Evolutionary conservation across 2,329 filamentous ascomycete genomes (phyloP).

Genomic region (Alternaria sp.): DNA sequence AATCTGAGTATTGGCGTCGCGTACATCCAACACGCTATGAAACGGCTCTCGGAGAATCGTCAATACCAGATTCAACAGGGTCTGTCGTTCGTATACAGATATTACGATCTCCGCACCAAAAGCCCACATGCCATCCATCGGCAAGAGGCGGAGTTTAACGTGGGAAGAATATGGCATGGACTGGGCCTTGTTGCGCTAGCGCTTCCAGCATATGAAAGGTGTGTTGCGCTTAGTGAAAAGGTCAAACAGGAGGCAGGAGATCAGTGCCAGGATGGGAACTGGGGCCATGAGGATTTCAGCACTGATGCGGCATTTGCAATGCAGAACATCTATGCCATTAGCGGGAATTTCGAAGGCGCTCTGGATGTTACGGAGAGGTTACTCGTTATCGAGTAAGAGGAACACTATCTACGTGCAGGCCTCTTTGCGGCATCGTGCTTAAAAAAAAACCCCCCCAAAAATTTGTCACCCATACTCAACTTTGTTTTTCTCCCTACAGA

Average conservation of each 20-base stretch:
- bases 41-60: constrained; percentile 87
- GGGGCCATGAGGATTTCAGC: constrained; percentile 65
- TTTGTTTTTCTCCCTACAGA: not conserved
- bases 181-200: constrained; percentile 78
- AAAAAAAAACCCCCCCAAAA: not conserved
- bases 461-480: not conserved
- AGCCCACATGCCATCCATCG: constrained; percentile 57
- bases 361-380: constrained; percentile 67
- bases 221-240: constrained; percentile 60
- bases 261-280: constrained; percentile 45
- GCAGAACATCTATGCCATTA: constrained; percentile 70
- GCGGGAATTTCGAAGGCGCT: constrained; percentile 69
- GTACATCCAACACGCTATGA: constrained; percentile 88
- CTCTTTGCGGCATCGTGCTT: too few species aligned
- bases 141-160: constrained; percentile 84
- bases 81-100: constrained; percentile 78
- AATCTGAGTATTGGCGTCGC: constrained; percentile 77
- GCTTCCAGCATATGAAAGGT: constrained; percentile 72
- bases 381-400: constrained; percentile 54
- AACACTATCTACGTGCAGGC: not conserved
- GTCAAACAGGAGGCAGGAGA: constrained; percentile 45
- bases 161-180: constrained; percentile 77
- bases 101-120: constrained; percentile 68
- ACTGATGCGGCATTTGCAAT: constrained; percentile 78
- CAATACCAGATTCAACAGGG: constrained; percentile 89